These are phyloP conservation scores for Pisolithus tinctorius DNA, from an alignment of 768 basidiomycete genomes.

Conservation along the genomic window DNA sequence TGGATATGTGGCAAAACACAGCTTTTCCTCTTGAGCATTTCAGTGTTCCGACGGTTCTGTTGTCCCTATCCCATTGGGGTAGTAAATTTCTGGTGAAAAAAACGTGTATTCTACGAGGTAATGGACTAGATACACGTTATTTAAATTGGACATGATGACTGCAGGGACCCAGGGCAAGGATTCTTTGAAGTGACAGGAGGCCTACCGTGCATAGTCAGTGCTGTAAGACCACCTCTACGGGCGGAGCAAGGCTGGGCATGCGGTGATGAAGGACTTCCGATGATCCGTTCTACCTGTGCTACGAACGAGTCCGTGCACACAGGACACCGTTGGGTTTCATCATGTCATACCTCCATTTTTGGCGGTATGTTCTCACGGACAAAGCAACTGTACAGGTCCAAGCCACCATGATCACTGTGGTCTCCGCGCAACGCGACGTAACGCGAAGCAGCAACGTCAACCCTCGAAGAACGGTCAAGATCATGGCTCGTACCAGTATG, in stretches of 20 bases:
- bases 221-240: neutral
- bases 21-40: too few species aligned
- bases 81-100: too few species aligned
- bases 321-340: too few species aligned
- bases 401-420: constrained; percentile 44
- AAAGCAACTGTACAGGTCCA: constrained; percentile 50
- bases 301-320: too few species aligned
- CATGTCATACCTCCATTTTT: too few species aligned
- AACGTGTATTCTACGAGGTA: too few species aligned
- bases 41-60: too few species aligned
- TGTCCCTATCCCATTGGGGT: too few species aligned
- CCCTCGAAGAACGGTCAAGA: constrained; percentile 45
- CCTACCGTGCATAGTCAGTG: neutral
- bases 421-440: constrained; percentile 1
- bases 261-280: neutral
- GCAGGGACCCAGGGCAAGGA: neutral
- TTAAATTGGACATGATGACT: neutral
- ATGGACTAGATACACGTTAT: too few species aligned
- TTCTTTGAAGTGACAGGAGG: neutral
- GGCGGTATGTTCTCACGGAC: constrained; percentile 2
- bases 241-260: neutral
- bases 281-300: neutral
- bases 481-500: constrained; percentile 77
- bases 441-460: constrained; percentile 14
- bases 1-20: too few species aligned